Percentiles rank a stretch among this genome's conserved stretches.
Evolutionary conservation across 1,284 basidiomycete species (phyloP).

Genomic region (Inonotus obliquus): DNA sequence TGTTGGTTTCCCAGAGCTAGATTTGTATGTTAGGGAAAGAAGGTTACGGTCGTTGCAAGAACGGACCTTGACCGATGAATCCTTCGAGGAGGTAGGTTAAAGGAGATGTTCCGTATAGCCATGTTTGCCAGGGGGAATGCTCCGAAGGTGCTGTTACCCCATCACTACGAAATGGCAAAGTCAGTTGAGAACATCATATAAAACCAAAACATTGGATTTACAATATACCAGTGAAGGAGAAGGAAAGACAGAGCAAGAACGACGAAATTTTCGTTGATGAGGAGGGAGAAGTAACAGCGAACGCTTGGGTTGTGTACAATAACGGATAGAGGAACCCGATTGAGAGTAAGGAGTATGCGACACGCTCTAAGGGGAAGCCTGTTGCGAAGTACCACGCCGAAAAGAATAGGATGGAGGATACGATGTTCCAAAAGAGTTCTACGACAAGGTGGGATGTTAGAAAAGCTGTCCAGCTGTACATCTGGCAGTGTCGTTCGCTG

Average conservation of each 20-base stretch:
- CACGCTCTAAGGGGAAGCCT: slow-evolving; percentile 13
- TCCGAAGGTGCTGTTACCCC: slow-evolving; percentile 9
- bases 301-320: slow-evolving; percentile 19
- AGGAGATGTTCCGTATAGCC: slow-evolving; percentile 79
- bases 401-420: slow-evolving; percentile 18
- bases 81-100: slow-evolving; percentile 69
- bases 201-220: neutral
- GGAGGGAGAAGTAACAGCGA: slow-evolving; percentile 19
- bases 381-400: slow-evolving; percentile 23
- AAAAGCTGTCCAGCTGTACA: slow-evolving; percentile 18
- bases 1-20: slow-evolving; percentile 34
- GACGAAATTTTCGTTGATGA: slow-evolving; percentile 12
- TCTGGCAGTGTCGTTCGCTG: slow-evolving; percentile 16
- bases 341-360: slow-evolving; percentile 15
- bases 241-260: slow-evolving; percentile 13
- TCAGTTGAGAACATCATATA: neutral
- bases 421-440: slow-evolving; percentile 18
- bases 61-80: slow-evolving; percentile 43
- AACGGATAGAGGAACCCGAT: slow-evolving; percentile 11
- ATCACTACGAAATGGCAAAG: neutral
- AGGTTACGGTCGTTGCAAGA: too few relatives aligned
- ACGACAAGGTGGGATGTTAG: slow-evolving; percentile 14
- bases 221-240: slow-evolving; percentile 17
- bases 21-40: neutral
- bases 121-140: slow-evolving; percentile 72